These are phyloP conservation scores for Sarocladium kiliense DNA, from an alignment of 2,329 filamentous ascomycete genomes.

Conservation along the genomic window DNA sequence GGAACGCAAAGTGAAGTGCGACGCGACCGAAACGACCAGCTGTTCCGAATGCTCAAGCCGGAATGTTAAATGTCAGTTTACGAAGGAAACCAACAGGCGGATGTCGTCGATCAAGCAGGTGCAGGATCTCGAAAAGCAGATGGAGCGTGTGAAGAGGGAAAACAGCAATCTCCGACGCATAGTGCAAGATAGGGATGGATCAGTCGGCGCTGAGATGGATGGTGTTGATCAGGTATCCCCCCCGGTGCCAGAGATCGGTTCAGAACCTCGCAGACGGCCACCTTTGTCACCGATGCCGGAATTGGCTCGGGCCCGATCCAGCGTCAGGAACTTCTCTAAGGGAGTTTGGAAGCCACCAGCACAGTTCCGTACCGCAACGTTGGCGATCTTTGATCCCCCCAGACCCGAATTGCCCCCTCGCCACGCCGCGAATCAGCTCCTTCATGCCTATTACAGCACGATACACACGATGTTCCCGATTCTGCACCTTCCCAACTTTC, in stretches of 20 bases:
- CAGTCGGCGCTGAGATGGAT: slow-evolving; percentile 45
- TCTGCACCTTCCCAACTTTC: slow-evolving; percentile 82
- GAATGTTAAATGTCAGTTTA: slow-evolving; percentile 97
- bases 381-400: slow-evolving; percentile 44
- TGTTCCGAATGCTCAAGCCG: slow-evolving; percentile 97
- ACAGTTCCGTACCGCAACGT: slow-evolving; percentile 52
- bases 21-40: slow-evolving; percentile 92
- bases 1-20: slow-evolving; percentile 81
- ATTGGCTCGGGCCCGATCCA: slow-evolving; percentile 64
- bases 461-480: slow-evolving; percentile 80
- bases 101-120: slow-evolving; percentile 99
- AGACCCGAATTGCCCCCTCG: slow-evolving; percentile 66
- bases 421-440: slow-evolving; percentile 62
- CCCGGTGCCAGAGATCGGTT: slow-evolving; percentile 60
- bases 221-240: slow-evolving; percentile 43
- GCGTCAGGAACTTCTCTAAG: slow-evolving; percentile 67
- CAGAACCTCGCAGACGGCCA: slow-evolving; percentile 59
- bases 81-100: slow-evolving; percentile 94
- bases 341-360: slow-evolving; percentile 77
- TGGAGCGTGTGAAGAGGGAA: slow-evolving; percentile 73
- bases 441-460: slow-evolving; percentile 70
- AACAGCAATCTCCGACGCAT: slow-evolving; percentile 68
- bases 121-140: slow-evolving; percentile 91
- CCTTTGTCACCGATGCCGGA: slow-evolving; percentile 60
- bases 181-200: slow-evolving; percentile 45